phyloP scores from a whole-genome alignment of 2,329 filamentous ascomycete species.

The Pestalotiopsis fici region DNA sequence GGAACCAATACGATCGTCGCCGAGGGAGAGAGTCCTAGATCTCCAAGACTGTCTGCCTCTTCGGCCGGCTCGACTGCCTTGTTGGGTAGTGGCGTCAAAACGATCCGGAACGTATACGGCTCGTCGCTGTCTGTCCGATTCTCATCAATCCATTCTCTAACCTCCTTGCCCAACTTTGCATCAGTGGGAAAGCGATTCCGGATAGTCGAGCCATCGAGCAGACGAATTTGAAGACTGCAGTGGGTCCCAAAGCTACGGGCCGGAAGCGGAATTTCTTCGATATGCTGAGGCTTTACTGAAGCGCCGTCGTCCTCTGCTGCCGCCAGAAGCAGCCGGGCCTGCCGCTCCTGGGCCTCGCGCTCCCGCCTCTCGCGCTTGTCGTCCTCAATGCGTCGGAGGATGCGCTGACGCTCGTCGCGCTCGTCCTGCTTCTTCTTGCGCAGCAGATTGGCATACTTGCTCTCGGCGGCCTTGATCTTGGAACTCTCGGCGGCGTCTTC shows the following conservation, averaged over 20 bases:
- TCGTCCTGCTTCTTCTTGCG: conserved; percentile 67
- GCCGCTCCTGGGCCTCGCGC: conserved; percentile 49
- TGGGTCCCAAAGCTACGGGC: conserved; percentile 21
- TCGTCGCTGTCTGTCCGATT: conserved; percentile 55
- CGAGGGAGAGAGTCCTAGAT: conserved; percentile 74
- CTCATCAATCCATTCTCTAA: conserved; percentile 77
- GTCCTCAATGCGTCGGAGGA: conserved; percentile 74
- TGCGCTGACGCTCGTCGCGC: conserved; percentile 67
- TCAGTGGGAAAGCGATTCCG: conserved; percentile 69
- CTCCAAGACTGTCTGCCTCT: conserved; percentile 67
- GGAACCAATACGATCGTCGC: conserved; percentile 83
- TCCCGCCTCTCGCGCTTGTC: conserved; percentile 71
- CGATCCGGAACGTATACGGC: conserved; percentile 83
- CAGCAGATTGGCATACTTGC: conserved; percentile 54
- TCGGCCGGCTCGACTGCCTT: conserved; percentile 73
- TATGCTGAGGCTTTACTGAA: not conserved
- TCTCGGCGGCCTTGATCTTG: conserved; percentile 30
- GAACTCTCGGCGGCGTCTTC: conserved; percentile 28
- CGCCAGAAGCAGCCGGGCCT: conserved; percentile 29
- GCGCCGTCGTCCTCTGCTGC: conserved; percentile 18
- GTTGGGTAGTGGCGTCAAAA: conserved; percentile 77
- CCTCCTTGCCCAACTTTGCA: conserved; percentile 62
- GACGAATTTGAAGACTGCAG: conserved; percentile 73
- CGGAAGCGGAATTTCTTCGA: conserved; percentile 18
- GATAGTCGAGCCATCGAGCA: conserved; percentile 83